Base-by-base conservation (phyloP, 2,329 filamentous ascomycete genomes). In the Nannizziopsis barbatae region DNA sequence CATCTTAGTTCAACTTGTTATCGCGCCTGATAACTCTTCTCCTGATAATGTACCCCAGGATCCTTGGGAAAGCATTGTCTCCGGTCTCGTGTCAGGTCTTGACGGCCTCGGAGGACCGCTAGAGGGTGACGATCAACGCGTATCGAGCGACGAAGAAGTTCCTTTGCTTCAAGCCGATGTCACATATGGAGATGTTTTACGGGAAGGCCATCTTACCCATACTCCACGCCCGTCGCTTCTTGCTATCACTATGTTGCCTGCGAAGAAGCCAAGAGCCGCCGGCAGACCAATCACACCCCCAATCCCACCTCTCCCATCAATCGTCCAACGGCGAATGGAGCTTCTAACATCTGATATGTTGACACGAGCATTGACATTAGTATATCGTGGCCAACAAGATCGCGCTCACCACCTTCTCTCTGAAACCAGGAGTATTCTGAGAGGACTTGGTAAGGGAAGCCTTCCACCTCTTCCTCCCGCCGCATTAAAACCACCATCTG, bases 261-360 rank as follows among this genome's bases (percentile, higher is more conserved):
- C 83, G 20, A 76, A 75, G 47, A 77, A 77, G 53, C 81, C 82
- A 69, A 83, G 77, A 53, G 70, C 77, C 56, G 66, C 65, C 35
- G 67, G 64, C 42, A 63, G 74, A 52, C 68, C 76, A 49, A 51
- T 66, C 49, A 77, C 81, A 12, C 86, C 89, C 11, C 86, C 88
- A 1, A 98, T 98, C 53, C 92, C 92, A 11, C 90, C 92, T 40
- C 92, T 96, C 62, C 89, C 92, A 3, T 86, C 83, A 53, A 88
- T 98, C 51, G 90, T 98, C 5, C 92, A 98, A 68, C 80, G 92
- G 36, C 84, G 92, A 40, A 98, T 98, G 92, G 92, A 98, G 67
- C 74, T 98, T 27, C 76, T 98, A 46, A 96, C 92, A 2, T 96
- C 90, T 1, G 92, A 98, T 64, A 98, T 98, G 92, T 77, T 98